Conservation (phyloP, 2,329 filamentous ascomycete genomes). For the Orbilia quercus region DNA sequence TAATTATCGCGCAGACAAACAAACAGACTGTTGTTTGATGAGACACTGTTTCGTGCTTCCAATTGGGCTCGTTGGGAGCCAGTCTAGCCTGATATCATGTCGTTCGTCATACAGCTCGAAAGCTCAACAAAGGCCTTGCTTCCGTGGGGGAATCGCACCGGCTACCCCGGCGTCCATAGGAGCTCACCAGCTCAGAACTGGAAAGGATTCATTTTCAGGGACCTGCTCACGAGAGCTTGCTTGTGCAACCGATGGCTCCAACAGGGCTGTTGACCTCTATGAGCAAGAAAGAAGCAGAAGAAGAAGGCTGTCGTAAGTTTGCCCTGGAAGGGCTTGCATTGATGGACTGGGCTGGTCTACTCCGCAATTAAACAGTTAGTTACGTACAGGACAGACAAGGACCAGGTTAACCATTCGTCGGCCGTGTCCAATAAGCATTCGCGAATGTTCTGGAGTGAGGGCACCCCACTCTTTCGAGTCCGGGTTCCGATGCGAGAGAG, state of each 20-base stretch:
- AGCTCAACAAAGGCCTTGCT: background rate
- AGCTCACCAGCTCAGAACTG: slow-evolving; percentile 44
- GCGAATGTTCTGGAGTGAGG: slow-evolving; percentile 35
- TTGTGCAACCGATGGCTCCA: slow-evolving; percentile 45
- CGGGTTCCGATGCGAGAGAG: slow-evolving; percentile 28
- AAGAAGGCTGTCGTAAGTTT: slow-evolving; percentile 24
- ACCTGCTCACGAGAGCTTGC: slow-evolving; percentile 51
- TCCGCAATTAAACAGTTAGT: slow-evolving; percentile 15
- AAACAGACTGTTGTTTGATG: slow-evolving; percentile 26
- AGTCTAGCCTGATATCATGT: background rate
- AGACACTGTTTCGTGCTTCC: slow-evolving; percentile 25
- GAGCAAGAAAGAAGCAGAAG: background rate
- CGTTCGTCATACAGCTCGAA: background rate
- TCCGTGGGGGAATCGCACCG: slow-evolving; percentile 41
- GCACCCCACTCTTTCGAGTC: slow-evolving; percentile 46
- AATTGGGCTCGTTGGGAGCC: slow-evolving; percentile 28
- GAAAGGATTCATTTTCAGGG: slow-evolving; percentile 38
- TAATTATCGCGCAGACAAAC: no score
- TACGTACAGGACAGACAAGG: slow-evolving; percentile 31
- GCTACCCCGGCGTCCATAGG: slow-evolving; percentile 36
- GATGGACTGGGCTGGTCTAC: slow-evolving; percentile 23
- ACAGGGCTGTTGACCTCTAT: slow-evolving; percentile 42
- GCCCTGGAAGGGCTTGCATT: slow-evolving; percentile 31
- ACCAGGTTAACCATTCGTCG: slow-evolving; percentile 20
- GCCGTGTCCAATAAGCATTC: slow-evolving; percentile 39